Base-by-base conservation (phyloP, 2,329 filamentous ascomycete genomes). In the Aspergillus japonicus region DNA sequence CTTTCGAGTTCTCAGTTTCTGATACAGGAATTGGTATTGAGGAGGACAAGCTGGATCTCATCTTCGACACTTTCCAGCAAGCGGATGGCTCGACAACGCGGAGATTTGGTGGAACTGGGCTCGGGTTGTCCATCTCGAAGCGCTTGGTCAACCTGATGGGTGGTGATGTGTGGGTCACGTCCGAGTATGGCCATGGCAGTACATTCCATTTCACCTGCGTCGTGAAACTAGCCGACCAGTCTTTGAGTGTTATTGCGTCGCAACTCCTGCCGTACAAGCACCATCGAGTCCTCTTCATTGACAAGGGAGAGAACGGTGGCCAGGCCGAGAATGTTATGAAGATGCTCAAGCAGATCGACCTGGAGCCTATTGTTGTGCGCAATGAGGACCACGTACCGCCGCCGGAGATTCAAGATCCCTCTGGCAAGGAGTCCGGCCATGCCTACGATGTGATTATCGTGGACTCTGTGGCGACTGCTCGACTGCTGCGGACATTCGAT, bases 51-150 rank as follows among this genome's bases (percentile, higher is more conserved):
- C 85, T 98, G 56, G 92, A 96, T 73, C 83, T 98, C 66, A 98
- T 99, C 73, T 98, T 99, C 77, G 95, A 98, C 78, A 98, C 94
- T 0, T 98, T 98, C 87, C 94, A 97, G 76, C 95, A 98, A 80
- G 95, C 95, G 21, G 95, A 98, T 74, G 94, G 94, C 42, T 97
- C 93, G 35, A 98, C 96, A 75, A 98, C 94, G 1, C 87, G 93
- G 68, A 95, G 96, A 74, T 98, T 98, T 74, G 94, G 94, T 69
- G 94, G 94, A 68, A 98, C 95, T 6, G 94, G 94, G 67, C 85
- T 98, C 10, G 94, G 94, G 66, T 80, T 98, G 26, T 97, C 94
- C 16, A 98, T 98, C 71, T 98, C 94, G 29, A 96, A 96, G 80
- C 87, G 93, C 67, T 84, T 98, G 31, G 94, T 98, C 57, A 96